Base-by-base conservation (phyloP, 1,139 yeast species). In the Lodderomyces theae region DNA sequence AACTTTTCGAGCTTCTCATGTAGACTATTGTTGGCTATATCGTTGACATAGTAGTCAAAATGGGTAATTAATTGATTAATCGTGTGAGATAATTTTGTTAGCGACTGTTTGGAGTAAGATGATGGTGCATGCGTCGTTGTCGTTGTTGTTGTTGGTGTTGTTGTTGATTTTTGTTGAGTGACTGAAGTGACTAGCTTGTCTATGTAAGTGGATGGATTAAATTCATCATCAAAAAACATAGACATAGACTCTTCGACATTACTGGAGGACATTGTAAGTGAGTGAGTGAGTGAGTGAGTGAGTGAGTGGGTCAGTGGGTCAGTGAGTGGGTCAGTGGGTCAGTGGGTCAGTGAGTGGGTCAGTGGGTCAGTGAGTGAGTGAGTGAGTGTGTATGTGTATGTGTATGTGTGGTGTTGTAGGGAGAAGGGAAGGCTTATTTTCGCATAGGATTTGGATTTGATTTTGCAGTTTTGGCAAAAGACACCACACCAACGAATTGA, bases 31-130 rank as follows among this genome's bases (percentile, higher is more conserved):
- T 60, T 61, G 0, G 81, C 70, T 13, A 82, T 57, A 47, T 78
- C 80, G 50, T 71, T 77, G 2, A 84, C 77, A 49, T 79, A 77
- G 55, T 72, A 80, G 54, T 83, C 87, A 43, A 82, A 58, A 49
- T 80, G 84, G 3, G 80, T 69, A 15, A 80, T 63, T 30, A 83
- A 62, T 23, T 58, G 62, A 34, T 66, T 61, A 34, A 69, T 58
- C 35, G 60, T 60, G 41, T 50, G 58, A 25, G 65, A 57, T 28
- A 69, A 49, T 34, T 55, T 54, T 16, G 61, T 53, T 38, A 65
- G 46, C 24, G 57, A 57, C 25, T 48, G 44, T 23, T 58, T 56
- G 33, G 61, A 49, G 43, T 63, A 63, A 13, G 45, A 37, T 12
- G 50, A 40, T 12, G 40, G 34, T 7, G 31, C 9, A 6, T 17